phyloP scores from a whole-genome alignment of 208 protist species.

The Herpetomonas tarakana region DNA sequence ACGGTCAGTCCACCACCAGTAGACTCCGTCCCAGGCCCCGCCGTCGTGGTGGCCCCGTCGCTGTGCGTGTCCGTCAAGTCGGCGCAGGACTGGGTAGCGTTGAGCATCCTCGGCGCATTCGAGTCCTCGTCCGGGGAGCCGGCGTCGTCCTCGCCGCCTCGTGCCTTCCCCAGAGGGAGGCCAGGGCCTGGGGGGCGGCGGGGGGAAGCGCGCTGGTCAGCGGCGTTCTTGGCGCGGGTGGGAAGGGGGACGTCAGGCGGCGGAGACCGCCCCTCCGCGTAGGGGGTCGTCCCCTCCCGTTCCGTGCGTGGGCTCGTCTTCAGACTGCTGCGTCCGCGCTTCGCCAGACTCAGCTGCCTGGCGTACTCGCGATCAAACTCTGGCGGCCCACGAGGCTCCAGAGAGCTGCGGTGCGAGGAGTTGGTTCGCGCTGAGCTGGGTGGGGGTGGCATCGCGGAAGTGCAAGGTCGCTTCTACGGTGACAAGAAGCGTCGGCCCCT shows the following conservation, averaged over 20 bases:
- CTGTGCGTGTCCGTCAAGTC: too few relatives aligned
- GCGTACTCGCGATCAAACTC: slow-evolving; percentile 62
- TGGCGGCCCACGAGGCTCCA: slow-evolving; percentile 52
- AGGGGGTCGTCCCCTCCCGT: background rate
- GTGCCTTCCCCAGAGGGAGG: background rate
- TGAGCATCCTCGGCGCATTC: background rate
- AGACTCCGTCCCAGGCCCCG: too few relatives aligned
- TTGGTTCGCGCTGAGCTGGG: slow-evolving; percentile 13
- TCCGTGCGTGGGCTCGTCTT: slow-evolving; percentile 12
- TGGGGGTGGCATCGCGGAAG: background rate
- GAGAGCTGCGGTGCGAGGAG: slow-evolving; percentile 56
- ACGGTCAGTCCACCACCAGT: background rate
- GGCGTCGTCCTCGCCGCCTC: background rate
- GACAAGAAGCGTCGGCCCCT: too few relatives aligned
- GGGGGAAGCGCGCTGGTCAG: background rate
- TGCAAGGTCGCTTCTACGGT: too few relatives aligned
- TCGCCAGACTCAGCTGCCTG: slow-evolving; percentile 35
- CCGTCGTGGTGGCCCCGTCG: too few relatives aligned
- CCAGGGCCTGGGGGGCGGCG: too few relatives aligned
- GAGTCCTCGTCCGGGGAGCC: background rate
- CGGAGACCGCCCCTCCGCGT: background rate
- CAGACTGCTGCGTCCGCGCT: slow-evolving; percentile 28
- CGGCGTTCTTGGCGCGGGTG: slow-evolving; percentile 1
- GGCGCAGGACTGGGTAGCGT: background rate
- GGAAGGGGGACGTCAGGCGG: slow-evolving; percentile 6